Evolutionary conservation across 805 yeast genomes (phyloP).

Genomic region (Lachancea meyersii): DNA sequence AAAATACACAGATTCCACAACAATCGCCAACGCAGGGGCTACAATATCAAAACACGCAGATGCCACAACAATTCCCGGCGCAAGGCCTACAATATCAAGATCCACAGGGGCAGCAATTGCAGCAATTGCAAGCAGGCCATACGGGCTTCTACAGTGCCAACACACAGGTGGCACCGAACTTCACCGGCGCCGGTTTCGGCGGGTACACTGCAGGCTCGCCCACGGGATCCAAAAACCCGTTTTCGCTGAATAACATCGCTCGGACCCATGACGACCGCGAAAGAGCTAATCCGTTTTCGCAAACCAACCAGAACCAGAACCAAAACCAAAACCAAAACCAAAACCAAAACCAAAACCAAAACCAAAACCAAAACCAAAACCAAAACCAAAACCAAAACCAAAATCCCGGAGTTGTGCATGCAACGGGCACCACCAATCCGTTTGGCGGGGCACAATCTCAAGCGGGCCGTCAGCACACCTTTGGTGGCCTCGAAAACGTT

Average conservation of each 20-base stretch:
- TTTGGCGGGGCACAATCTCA: conserved; percentile 9
- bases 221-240: conserved; percentile 37
- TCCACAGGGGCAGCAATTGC: conserved; percentile 9
- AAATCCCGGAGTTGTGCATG: too few relatives aligned
- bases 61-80: conserved; percentile 19
- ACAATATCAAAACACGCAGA: conserved; percentile 21
- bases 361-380: too few relatives aligned
- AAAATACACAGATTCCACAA: conserved; percentile 15
- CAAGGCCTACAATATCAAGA: conserved; percentile 17
- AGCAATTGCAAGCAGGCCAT: conserved; percentile 22
- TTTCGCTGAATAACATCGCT: conserved; percentile 29
- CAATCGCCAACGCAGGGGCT: conserved; percentile 13
- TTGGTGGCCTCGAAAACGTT: conserved; percentile 12
- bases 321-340: too few relatives aligned
- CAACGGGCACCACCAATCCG: conserved; percentile 8
- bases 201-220: conserved; percentile 12
- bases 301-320: conserved; percentile 9
- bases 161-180: conserved; percentile 30
- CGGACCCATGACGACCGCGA: conserved; percentile 16
- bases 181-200: conserved; percentile 36
- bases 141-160: conserved; percentile 27
- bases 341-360: too few relatives aligned
- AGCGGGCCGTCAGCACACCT: conserved; percentile 6
- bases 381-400: too few relatives aligned
- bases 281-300: conserved; percentile 19